A percentile compares a stretch with the other conserved stretches of the same genome.
Conservation (phyloP, 306 rosid species). For the Quercus agrifolia region DNA sequence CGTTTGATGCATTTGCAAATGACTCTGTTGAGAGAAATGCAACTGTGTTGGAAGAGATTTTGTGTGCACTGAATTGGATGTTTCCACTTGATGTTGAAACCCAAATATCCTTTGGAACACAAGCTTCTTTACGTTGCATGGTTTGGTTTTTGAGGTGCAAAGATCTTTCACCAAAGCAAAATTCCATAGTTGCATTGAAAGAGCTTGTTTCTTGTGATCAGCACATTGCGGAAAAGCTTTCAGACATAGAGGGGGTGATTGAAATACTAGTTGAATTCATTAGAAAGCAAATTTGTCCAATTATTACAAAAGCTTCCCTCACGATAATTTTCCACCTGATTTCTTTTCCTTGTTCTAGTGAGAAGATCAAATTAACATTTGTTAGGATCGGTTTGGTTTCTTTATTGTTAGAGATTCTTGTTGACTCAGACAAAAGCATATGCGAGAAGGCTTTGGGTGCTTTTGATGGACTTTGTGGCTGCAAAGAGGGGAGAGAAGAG, state of each 20-base stretch:
- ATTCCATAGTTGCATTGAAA: slow-evolving; percentile 42
- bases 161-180: slow-evolving; percentile 46
- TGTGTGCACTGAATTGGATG: slow-evolving; percentile 64
- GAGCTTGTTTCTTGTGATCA: slow-evolving; percentile 54
- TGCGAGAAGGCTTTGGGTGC: slow-evolving; percentile 51
- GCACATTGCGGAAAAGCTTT: slow-evolving; percentile 31
- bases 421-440: slow-evolving; percentile 52
- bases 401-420: slow-evolving; percentile 38
- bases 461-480: slow-evolving; percentile 37
- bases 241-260: slow-evolving; percentile 43
- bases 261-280: slow-evolving; percentile 45
- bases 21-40: slow-evolving; percentile 36
- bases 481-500: slow-evolving; percentile 42
- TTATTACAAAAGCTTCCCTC: slow-evolving; percentile 51
- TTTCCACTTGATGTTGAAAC: slow-evolving; percentile 54
- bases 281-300: slow-evolving; percentile 39
- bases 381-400: slow-evolving; percentile 50
- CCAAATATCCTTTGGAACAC: slow-evolving; percentile 40
- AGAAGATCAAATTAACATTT: slow-evolving; percentile 28
- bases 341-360: slow-evolving; percentile 30
- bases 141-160: slow-evolving; percentile 51
- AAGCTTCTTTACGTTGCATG: slow-evolving; percentile 56
- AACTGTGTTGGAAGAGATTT: slow-evolving; percentile 41
- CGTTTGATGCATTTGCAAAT: slow-evolving; percentile 47
- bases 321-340: slow-evolving; percentile 36